Evolutionary conservation across 441 rosid genomes (phyloP), one percentile per base, ranked within the genome.

Genomic region (Brassica hybrid): DNA sequence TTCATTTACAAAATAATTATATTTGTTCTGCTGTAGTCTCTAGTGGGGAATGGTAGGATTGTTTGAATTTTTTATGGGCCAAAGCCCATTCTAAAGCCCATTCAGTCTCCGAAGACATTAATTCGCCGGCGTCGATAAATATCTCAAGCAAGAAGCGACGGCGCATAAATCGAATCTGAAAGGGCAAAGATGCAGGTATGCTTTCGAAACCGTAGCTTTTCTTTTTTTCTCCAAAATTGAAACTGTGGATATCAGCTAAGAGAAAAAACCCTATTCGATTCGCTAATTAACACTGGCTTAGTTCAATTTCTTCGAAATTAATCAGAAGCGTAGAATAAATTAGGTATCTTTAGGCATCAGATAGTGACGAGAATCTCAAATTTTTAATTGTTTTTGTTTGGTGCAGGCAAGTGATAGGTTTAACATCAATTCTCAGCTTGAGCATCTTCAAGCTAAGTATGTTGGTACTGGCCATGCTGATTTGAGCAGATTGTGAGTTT

Each of bases 391-490:
- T 2, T 57, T 0, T 1, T 27, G 61, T 27, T 54, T 12, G 34
- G 58, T 81, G 86, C 85, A 95, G 99, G 97, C 96, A 36, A 95
- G 98, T 76, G 98, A 95, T 83, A 88, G 98, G 87, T 95, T 95
- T 79, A 95, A 95, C 85, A 93, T 95, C 65, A 95, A 93, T 72
- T 95, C 97, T 71, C 98, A 93, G 89, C 96, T 95, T 32, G 99
- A 95, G 78, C 99, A 93, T 84, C 98, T 93, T 73, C 97, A 95
- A 82, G 94, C 99, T 68, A 95, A 91, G 83, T 95, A 95, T 69
- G 97, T 91, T 30, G 99, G 99, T n/a, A 95, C 96, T 1, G 95
- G 98, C 1, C 98, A 91, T 60, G 96, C 98, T 0, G 99, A 93
- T 79, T 82, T 95, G 79, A 95, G 88, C 82, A 82, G 96, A 93